A percentile compares a stretch with the other conserved stretches of the same genome.
Conservation (phyloP, 805 yeast species). For the Millerozyma miso region DNA sequence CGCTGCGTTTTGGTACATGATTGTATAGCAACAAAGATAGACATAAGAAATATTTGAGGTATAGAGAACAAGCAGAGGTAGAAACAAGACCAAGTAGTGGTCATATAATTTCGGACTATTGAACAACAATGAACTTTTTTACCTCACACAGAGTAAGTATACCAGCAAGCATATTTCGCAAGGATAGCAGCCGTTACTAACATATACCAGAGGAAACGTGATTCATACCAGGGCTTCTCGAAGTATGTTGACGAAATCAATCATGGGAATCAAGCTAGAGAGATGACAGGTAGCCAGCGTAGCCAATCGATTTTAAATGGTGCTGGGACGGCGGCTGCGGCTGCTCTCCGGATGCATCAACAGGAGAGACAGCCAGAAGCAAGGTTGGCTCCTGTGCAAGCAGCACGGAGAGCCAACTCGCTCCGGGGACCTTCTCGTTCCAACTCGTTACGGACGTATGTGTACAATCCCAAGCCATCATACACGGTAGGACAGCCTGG, state of each 20-base stretch:
- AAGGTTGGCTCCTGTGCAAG: background rate
- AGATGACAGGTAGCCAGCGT: constrained; percentile 14
- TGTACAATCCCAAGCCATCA: constrained; percentile 37
- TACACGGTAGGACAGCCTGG: constrained; percentile 29
- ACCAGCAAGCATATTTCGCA: too few species aligned
- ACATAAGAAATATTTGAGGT: too few species aligned
- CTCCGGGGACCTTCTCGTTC: constrained; percentile 17
- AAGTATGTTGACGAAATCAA: constrained; percentile 27
- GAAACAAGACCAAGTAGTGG: too few species aligned
- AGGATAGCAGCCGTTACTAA: constrained; percentile 3
- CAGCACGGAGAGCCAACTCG: constrained; percentile 18
- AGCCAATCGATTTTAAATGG: constrained; percentile 23
- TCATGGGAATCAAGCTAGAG: constrained; percentile 13
- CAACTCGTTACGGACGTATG: constrained; percentile 32
- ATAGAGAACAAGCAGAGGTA: too few species aligned
- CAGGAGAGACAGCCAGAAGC: constrained; percentile 7
- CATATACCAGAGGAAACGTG: constrained; percentile 10
- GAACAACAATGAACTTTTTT: constrained; percentile 4
- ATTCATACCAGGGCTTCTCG: constrained; percentile 30
- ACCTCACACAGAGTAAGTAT: constrained; percentile 6
- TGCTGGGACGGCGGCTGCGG: constrained; percentile 41
- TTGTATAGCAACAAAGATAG: background rate
- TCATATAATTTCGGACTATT: too few species aligned
- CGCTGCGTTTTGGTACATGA: background rate
- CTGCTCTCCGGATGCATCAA: constrained; percentile 34